Conservation (phyloP, 2,329 filamentous ascomycete genomes). For the Pseudovirgaria hyperparasitica region DNA sequence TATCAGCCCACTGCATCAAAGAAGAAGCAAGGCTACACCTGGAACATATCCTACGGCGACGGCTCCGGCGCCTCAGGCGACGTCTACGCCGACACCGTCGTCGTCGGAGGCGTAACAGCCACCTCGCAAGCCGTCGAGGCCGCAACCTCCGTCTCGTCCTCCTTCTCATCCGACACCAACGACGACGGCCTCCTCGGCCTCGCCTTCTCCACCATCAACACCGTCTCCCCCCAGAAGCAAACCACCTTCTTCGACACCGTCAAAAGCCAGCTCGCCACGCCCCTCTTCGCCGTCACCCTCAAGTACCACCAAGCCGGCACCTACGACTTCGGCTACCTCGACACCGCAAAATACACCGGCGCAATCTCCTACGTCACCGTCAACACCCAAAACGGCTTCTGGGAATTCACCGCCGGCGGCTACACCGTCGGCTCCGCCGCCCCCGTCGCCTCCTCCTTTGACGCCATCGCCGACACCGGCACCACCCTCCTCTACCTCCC, state of each 20-base stretch:
- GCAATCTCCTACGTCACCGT: slow-evolving; percentile 43
- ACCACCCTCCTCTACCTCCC: slow-evolving; percentile 54
- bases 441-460: slow-evolving; percentile 29
- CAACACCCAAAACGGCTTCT: slow-evolving; percentile 47
- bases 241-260: slow-evolving; percentile 51
- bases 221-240: slow-evolving; percentile 35
- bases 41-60: slow-evolving; percentile 54
- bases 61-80: slow-evolving; percentile 49
- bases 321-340: slow-evolving; percentile 48
- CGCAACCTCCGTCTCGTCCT: slow-evolving; percentile 43
- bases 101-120: slow-evolving; percentile 47
- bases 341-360: slow-evolving; percentile 46
- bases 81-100: slow-evolving; percentile 54
- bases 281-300: slow-evolving; percentile 45
- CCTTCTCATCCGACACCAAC: slow-evolving; percentile 38
- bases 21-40: slow-evolving; percentile 36
- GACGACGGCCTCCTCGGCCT: slow-evolving; percentile 50
- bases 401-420: slow-evolving; percentile 45
- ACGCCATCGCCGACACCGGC: slow-evolving; percentile 56
- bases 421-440: slow-evolving; percentile 39
- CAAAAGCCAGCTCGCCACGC: slow-evolving; percentile 35
- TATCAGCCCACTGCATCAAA: slow-evolving; percentile 42
- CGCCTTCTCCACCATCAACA: slow-evolving; percentile 48
- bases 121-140: slow-evolving; percentile 52
- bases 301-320: slow-evolving; percentile 37